These are phyloP conservation scores for Tylopilus orsonianus DNA, from an alignment of 1,284 basidiomycete species.

Conservation along the genomic window DNA sequence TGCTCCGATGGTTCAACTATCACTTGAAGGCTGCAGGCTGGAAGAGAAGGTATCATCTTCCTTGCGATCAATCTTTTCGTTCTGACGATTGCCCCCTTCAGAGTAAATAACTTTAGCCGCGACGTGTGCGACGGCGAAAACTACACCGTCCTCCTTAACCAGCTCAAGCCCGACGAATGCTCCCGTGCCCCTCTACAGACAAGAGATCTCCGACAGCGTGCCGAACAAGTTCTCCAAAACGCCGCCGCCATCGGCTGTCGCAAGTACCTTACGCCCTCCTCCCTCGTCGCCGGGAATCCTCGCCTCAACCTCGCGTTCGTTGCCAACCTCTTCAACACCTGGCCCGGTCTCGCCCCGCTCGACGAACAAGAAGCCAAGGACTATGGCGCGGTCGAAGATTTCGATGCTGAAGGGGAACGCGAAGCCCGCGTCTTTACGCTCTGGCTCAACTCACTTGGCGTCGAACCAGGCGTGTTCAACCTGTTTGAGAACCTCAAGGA, in stretches of 20 bases:
- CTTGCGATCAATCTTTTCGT: not conserved
- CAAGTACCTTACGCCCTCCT: conserved; percentile 92
- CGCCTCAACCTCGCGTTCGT: conserved; percentile 98
- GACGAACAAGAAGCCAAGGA: conserved; percentile 87
- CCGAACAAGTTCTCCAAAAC: conserved; percentile 92
- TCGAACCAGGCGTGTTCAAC: conserved; percentile 95
- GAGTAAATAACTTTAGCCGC: conserved; percentile 96
- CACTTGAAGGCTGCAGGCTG: conserved; percentile 96
- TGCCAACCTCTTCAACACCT: conserved; percentile 98
- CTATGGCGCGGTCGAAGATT: conserved; percentile 90
- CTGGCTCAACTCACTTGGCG: conserved; percentile 96
- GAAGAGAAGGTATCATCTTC: conserved; percentile 64
- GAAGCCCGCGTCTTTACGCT: conserved; percentile 97
- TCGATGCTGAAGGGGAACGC: conserved; percentile 97
- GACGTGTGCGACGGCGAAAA: conserved; percentile 97
- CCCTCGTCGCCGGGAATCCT: conserved; percentile 94
- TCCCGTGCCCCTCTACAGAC: conserved; percentile 93
- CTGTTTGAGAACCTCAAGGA: conserved; percentile 95
- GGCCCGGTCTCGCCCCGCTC: conserved; percentile 89
- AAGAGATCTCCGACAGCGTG: conserved; percentile 76
- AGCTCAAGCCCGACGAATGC: conserved; percentile 92
- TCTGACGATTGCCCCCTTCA: conserved; percentile 33
- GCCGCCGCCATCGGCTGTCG: conserved; percentile 93
- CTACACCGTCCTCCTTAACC: conserved; percentile 94
- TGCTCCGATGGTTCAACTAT: conserved; percentile 98